Evolutionary conservation across 1,284 basidiomycete genomes (phyloP).

Genomic region (Ustilago hordei): DNA sequence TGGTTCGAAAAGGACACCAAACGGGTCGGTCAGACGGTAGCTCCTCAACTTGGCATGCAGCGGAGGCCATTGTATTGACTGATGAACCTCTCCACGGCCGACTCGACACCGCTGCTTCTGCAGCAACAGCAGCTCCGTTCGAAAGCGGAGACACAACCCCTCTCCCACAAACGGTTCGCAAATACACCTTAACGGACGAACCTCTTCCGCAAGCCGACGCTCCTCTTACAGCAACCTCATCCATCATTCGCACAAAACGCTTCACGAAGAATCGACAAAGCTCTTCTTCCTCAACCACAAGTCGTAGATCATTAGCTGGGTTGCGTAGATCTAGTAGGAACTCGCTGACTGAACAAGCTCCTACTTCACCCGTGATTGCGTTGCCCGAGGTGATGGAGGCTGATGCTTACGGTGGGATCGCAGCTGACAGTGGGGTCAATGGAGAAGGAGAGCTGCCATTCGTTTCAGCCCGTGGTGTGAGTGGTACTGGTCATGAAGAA

Average conservation of each 20-base stretch:
- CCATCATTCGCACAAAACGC: constrained; percentile 38
- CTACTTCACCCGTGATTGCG: constrained; percentile 10
- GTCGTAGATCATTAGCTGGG: constrained; percentile 23
- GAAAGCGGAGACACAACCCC: not conserved
- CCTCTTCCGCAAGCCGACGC: constrained; percentile 4
- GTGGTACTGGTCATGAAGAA: not conserved
- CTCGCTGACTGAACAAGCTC: constrained; percentile 11
- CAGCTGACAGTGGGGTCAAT: not conserved
- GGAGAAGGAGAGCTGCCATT: too few relatives aligned
- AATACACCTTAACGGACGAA: constrained; percentile 38
- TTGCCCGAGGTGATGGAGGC: constrained; percentile 22
- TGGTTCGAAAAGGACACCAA: not conserved
- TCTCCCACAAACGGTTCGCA: constrained; percentile 15
- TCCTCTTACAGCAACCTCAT: not conserved
- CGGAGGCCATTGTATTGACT: not conserved
- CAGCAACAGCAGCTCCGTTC: not conserved
- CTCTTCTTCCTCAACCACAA: constrained; percentile 18
- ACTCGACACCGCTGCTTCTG: not conserved
- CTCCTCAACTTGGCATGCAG: not conserved
- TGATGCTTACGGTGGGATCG: constrained; percentile 16
- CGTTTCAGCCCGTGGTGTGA: too few relatives aligned
- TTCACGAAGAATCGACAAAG: constrained; percentile 24
- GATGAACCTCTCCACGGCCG: not conserved
- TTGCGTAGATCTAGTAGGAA: constrained; percentile 14
- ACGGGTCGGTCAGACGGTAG: not conserved